A percentile compares a stretch with the other conserved stretches of the same genome.
Conservation (phyloP, 495 filamentous ascomycete species). For the Bryoglossum gracile region DNA sequence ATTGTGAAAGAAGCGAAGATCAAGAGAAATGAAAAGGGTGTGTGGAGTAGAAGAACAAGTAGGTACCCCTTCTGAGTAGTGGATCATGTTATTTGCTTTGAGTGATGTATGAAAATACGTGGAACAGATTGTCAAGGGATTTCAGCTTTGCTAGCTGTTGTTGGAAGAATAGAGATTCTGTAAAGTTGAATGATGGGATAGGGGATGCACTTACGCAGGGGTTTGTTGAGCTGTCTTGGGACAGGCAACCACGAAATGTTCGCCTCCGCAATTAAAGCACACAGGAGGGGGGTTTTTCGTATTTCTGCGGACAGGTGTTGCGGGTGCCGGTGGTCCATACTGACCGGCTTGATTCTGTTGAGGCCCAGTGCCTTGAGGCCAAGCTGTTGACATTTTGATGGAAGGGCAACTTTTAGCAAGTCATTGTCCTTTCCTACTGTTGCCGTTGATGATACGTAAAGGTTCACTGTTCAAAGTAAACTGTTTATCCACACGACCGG, state of each 20-base stretch:
- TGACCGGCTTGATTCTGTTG: constrained; percentile 20
- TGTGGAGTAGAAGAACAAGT: too few species aligned
- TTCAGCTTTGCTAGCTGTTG: too few species aligned
- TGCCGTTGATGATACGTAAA: too few species aligned
- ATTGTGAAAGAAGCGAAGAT: too few species aligned
- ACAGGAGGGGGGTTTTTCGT: constrained; percentile 23
- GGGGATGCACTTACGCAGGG: constrained; percentile 51
- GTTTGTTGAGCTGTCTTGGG: constrained; percentile 40
- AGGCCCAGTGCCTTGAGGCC: constrained; percentile 12
- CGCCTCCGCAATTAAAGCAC: constrained; percentile 47
- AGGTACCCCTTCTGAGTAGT: too few species aligned
- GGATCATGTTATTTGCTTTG: too few species aligned
- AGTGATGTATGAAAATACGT: neutral
- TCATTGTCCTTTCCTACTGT: too few species aligned
- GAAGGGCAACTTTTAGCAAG: neutral
- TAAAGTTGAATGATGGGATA: neutral
- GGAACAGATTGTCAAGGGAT: neutral
- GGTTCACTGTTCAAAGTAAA: neutral
- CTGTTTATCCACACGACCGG: too few species aligned
- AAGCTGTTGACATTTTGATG: constrained; percentile 14
- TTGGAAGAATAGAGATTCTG: too few species aligned
- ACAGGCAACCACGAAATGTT: constrained; percentile 44
- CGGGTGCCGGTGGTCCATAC: constrained; percentile 32
- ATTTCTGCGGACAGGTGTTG: constrained; percentile 28
- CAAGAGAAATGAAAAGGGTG: too few species aligned